Evolutionary conservation across 495 filamentous ascomycete genomes (phyloP), one percentile per base, ranked within the genome.

Genomic region (Trichoderma gamsii): DNA sequence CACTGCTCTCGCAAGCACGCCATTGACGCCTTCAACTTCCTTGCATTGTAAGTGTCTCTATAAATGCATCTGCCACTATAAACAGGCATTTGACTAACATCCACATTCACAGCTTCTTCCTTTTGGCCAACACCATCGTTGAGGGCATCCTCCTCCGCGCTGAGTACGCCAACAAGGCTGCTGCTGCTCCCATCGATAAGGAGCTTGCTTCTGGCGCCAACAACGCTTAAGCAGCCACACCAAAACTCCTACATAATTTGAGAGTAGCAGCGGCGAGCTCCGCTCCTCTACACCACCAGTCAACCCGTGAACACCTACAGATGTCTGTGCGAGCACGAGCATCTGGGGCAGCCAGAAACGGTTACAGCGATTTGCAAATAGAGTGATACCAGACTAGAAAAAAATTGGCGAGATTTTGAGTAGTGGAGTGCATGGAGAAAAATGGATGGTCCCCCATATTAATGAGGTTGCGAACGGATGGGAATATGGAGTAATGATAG

Each of bases 11-110:
- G 35, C 35, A 65, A 65, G 63, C 23, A 65, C 15, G 41, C 63
- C 35, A 44, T 65, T 44, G 63, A 65, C 8, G 32, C 63, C 12
- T 65, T 65, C 32, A 65, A 65, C 63, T 65, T 65, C 32, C 15
- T 65, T 21, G 63, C 32, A 41, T 65, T 65, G 63, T 65, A 65
- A 65, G 63, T 43, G 11, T 15, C 63, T 38, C 8, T 41, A 64
- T n/a, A n/a, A n/a, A n/a, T n/a, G n/a, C n/a, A n/a, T n/a, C n/a
- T n/a, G n/a, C n/a, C n/a, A n/a, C n/a, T n/a, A n/a, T n/a, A n/a
- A n/a, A n/a, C n/a, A n/a, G n/a, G n/a, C n/a, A n/a, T n/a, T n/a
- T n/a, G n/a, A n/a, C n/a, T n/a, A n/a, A n/a, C 41, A 44, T 21
- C 63, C 11, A 2, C 13, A 15, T 43, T 16, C 18, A 18, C 63